A percentile compares a stretch with the other conserved stretches of the same genome.
These are phyloP conservation scores for Clavispora santaluciae DNA, from an alignment of 805 yeast genomes.

Conservation along the genomic window DNA sequence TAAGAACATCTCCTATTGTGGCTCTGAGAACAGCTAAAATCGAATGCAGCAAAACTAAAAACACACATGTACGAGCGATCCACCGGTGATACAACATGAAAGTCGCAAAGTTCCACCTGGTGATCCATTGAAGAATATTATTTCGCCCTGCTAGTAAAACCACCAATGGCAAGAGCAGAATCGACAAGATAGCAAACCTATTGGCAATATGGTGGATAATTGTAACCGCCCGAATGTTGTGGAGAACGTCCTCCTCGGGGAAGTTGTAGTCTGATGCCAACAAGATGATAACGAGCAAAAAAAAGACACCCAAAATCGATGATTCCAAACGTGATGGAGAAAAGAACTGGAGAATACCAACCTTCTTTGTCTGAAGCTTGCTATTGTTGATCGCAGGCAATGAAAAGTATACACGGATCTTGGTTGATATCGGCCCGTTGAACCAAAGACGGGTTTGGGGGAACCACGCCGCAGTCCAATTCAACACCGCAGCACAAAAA, in stretches of 20 bases:
- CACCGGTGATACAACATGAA: slow-evolving; percentile 14
- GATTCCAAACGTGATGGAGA: slow-evolving; percentile 5
- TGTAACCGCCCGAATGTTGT: not conserved
- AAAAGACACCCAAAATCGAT: not conserved
- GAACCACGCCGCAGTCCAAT: slow-evolving; percentile 3
- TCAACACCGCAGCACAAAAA: not conserved
- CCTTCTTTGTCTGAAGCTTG: not conserved
- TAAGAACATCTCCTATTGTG: slow-evolving; percentile 2
- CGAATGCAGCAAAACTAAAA: slow-evolving; percentile 12
- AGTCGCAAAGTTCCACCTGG: slow-evolving; percentile 14
- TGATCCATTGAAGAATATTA: slow-evolving; percentile 15
- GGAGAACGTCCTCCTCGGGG: not conserved
- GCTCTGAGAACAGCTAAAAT: slow-evolving; percentile 3
- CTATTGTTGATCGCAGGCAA: slow-evolving; percentile 15
- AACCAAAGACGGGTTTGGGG: slow-evolving; percentile 1
- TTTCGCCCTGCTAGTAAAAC: slow-evolving; percentile 16
- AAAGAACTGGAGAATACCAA: slow-evolving; percentile 2
- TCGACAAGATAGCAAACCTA: slow-evolving; percentile 11
- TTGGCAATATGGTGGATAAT: slow-evolving; percentile 8
- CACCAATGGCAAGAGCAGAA: slow-evolving; percentile 11
- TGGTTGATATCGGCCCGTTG: slow-evolving; percentile 1
- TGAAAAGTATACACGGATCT: slow-evolving; percentile 1
- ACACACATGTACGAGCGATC: slow-evolving; percentile 13
- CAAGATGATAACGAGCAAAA: not conserved
- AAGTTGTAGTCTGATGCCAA: not conserved